Evolutionary conservation across 2,329 filamentous ascomycete species (phyloP), one percentile per base, ranked within the genome.

Genomic region (Diaporthe vaccinii): DNA sequence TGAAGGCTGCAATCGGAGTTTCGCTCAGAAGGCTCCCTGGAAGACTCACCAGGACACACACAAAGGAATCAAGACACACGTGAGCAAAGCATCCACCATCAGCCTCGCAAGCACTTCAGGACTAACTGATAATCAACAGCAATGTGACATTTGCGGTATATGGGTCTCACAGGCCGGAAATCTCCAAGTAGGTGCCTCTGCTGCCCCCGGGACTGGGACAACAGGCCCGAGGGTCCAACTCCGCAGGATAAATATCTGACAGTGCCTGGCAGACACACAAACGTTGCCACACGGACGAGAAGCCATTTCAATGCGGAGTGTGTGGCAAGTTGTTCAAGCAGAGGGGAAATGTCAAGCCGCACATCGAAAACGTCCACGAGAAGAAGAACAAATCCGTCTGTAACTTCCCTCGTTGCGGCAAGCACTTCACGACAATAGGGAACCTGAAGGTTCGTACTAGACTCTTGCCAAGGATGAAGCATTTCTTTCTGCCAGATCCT

Each of bases 131-230:
- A 14, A 46, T 87, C 59, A 2, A 62, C 14, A 15, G 70, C 72
- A 10, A 76, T 55, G 44, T 31, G 44, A 74, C 81, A 84, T 75
- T 83, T 98, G 96, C 82, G 91, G 91, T 34, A 92, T 95, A 79
- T 89, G 91, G 15, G 98, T 98, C 83, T 97, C 95, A 20, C 96
- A 98, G 83, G 89, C 95, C 10, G 96, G 96, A 15, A 98, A 98
- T 81, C 88, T 98, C 65, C 97, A 96, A 87, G 94, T 95, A 85
- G 80, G 87, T 80, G 34, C 10, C 10, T 9, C 46, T 28, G 17
- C n/a, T 57, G 31, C 25, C 39, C 36, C 17, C 46, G 65, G 31
- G 31, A 9, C n/a, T 34, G 31, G 51, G 31, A 65, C 74, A 51
- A 31, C 9, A 49, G 12, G 9, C 28, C 39, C 55, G n/a, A 28